phyloP scores from a whole-genome alignment of 495 filamentous ascomycete species.

The Penicillium waksmanii region DNA sequence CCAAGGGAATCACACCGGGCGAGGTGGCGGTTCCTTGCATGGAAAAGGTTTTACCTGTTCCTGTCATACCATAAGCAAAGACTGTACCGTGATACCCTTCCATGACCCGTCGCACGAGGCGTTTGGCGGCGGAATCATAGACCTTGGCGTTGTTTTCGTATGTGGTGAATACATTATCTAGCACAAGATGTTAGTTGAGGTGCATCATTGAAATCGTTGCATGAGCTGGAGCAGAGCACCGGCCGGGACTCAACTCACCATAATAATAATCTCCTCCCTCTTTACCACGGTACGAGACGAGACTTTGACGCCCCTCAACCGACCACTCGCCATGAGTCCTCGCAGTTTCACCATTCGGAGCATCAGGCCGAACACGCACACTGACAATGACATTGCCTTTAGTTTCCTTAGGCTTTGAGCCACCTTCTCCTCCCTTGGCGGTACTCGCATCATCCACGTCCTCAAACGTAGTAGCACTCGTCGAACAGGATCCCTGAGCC shows the following conservation, averaged over 20 bases:
- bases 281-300: conserved; percentile 82
- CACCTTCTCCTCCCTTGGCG: conserved; percentile 22
- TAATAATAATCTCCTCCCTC: conserved; percentile 94
- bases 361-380: conserved; percentile 88
- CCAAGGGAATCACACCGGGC: conserved; percentile 95
- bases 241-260: conserved; percentile 56
- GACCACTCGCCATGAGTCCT: conserved; percentile 84
- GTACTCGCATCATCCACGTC: conserved; percentile 54
- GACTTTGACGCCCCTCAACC: conserved; percentile 80
- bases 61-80: conserved; percentile 99
- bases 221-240: no score
- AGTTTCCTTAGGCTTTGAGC: conserved; percentile 57
- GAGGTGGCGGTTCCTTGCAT: conserved; percentile 98
- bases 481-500: conserved; percentile 86
- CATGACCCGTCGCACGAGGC: conserved; percentile 94
- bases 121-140: conserved; percentile 91
- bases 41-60: conserved; percentile 97
- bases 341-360: conserved; percentile 56
- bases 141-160: conserved; percentile 92
- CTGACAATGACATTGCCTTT: conserved; percentile 98
- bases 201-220: no score
- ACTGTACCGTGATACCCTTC: conserved; percentile 98
- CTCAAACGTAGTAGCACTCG: conserved; percentile 85
- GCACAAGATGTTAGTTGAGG: not conserved
- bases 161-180: conserved; percentile 94